Conservation (phyloP, 2,329 filamentous ascomycete species). For the Fusarium sambucinum region DNA sequence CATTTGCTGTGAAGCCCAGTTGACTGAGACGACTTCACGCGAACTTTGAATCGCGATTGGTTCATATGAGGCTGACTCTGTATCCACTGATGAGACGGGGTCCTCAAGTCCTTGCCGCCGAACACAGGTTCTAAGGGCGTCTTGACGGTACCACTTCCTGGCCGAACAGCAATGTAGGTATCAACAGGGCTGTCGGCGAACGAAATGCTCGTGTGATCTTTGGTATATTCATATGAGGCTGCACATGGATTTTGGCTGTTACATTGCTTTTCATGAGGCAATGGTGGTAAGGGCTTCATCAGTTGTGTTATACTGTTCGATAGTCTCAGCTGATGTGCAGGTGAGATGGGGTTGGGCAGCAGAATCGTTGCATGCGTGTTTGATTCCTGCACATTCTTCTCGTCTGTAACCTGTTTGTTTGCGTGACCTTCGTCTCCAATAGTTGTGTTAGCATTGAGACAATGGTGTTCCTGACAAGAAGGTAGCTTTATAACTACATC, state of each 20-base stretch:
- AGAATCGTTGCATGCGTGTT: conserved; percentile 52
- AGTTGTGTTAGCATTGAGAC: conserved; percentile 43
- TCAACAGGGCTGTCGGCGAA: conserved; percentile 26
- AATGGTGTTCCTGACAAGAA: conserved; percentile 39
- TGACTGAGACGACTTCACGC: conserved; percentile 43
- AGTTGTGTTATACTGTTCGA: conserved; percentile 64
- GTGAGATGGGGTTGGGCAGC: conserved; percentile 63
- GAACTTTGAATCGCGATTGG: conserved; percentile 49
- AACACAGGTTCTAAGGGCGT: neutral
- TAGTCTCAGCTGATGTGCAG: conserved; percentile 58
- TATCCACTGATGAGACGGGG: neutral
- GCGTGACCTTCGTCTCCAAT: conserved; percentile 35
- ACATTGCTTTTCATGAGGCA: conserved; percentile 52
- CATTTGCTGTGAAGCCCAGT: conserved; percentile 15
- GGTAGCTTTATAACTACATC: neutral
- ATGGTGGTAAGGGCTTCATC: conserved; percentile 64
- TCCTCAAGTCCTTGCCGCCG: conserved; percentile 2
- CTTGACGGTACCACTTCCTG: neutral
- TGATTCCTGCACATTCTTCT: neutral
- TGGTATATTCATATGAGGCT: conserved; percentile 7
- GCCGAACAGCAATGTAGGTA: conserved; percentile 8
- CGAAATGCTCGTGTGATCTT: conserved; percentile 23
- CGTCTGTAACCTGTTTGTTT: neutral
- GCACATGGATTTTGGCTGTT: conserved; percentile 4
- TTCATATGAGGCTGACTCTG: conserved; percentile 19